Evolutionary conservation across 2,329 filamentous ascomycete genomes (phyloP), one percentile per base, ranked within the genome.

Genomic region (Akanthomyces lecanii): DNA sequence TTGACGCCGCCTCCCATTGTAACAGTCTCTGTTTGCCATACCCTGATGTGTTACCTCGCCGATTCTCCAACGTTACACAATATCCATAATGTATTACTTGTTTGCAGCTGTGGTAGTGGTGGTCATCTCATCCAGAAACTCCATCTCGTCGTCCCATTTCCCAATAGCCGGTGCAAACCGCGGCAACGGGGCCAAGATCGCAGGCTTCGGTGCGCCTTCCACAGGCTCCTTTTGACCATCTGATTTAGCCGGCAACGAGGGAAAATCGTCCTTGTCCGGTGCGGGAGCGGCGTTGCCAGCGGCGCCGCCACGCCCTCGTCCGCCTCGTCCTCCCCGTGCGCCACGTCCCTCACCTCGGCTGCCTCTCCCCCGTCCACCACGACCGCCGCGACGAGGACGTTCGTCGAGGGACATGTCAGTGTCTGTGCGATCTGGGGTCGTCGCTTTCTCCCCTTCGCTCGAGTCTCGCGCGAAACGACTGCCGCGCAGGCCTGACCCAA

Each of bases 101-200:
- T 55, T 55, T 3, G 30, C 21, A 28, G 51, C 21, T 5, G 21
- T 8, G 21, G 60, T 21, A 25, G 71, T 67, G 51, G 71, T 67
- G 51, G 70, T 72, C n/a, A 65, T 62, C 38, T 74, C 78, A 30
- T 84, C 81, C 14, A 81, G 72, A 5, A 76, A 80, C 55, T 81
- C 81, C 77, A 86, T 82, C 72, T 86, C 84, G 42, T 86, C 84
- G 57, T 82, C 84, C 84, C 84, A 86, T 61, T 81, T 76, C 12
- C 74, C 78, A 10, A 79, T 78, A 21, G 78, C 68, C 0, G 74
- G 74, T 8, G 77, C 73, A 6, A 77, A 76, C 1, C 75, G 66
- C 11, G 69, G 68, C 7, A 67, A 66, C 12, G 68, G 68, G 28
- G 69, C 68, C 2, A 69, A 67, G 1, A 76, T 71, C 1, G 73